Evolutionary conservation across 2,329 filamentous ascomycete species (phyloP).

Genomic region (Cercospora sesami): DNA sequence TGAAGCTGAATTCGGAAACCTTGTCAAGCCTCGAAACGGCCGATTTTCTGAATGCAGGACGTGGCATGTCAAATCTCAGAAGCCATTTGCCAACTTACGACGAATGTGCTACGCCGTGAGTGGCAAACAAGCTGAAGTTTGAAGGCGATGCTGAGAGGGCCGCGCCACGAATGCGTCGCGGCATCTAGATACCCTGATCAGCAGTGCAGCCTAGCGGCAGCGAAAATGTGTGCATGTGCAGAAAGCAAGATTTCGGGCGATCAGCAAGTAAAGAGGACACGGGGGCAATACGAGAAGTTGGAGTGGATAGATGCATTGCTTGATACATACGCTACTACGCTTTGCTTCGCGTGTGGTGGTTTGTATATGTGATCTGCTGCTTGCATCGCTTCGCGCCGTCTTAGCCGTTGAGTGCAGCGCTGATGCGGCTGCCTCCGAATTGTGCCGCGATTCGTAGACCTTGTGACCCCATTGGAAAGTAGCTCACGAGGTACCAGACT

Average conservation of each 20-base stretch:
- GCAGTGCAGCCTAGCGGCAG: background rate
- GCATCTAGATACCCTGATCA: background rate
- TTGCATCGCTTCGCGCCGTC: slow-evolving; percentile 4
- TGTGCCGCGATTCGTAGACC: slow-evolving; percentile 82
- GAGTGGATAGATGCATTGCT: background rate
- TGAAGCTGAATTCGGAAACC: background rate
- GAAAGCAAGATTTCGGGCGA: background rate
- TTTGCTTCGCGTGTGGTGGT: background rate
- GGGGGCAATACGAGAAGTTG: background rate
- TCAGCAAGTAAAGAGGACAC: background rate
- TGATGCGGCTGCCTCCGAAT: slow-evolving; percentile 80
- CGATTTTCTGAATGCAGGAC: background rate
- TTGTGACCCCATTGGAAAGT: slow-evolving; percentile 94
- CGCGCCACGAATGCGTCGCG: background rate
- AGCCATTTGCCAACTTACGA: background rate
- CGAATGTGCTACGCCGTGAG: background rate
- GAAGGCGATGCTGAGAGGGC: background rate
- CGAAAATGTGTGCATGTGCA: background rate
- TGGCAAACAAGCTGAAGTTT: background rate
- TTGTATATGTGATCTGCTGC: slow-evolving; percentile 1
- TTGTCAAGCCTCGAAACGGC: background rate
- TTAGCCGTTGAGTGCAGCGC: slow-evolving; percentile 55
- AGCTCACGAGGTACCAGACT: slow-evolving; percentile 92
- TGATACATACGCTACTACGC: slow-evolving; percentile 18
- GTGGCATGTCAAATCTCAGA: background rate